These are phyloP conservation scores for Gypsophila paniculata DNA, from an alignment of 179 eudicot species.

Conservation along the genomic window DNA sequence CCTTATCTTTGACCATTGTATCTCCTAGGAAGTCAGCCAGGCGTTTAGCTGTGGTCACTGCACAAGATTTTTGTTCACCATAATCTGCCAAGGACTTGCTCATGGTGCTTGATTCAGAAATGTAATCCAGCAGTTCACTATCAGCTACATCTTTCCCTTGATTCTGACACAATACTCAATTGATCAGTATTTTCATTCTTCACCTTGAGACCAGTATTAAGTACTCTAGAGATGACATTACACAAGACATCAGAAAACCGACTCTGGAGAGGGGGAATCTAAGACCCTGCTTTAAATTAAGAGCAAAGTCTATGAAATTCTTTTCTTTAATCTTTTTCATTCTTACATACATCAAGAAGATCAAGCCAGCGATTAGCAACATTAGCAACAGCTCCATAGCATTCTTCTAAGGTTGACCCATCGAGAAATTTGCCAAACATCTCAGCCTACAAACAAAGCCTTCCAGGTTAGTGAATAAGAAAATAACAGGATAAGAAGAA, in stretches of 20 bases:
- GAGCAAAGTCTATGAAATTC: neutral
- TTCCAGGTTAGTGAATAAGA: conserved; percentile 7
- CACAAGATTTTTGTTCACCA: conserved; percentile 97
- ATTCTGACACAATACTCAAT: conserved; percentile 47
- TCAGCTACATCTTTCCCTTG: conserved; percentile 90
- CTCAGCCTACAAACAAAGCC: conserved; percentile 70
- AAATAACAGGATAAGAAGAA: neutral
- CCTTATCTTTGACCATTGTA: conserved; percentile 97
- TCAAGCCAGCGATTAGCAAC: conserved; percentile 99
- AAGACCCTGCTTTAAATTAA: conserved; percentile 4
- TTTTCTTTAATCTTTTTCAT: neutral
- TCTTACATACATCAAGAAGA: conserved; percentile 81
- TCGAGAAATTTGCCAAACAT: conserved; percentile 88
- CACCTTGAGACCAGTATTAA: neutral
- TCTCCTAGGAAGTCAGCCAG: conserved; percentile 97
- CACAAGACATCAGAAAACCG: neutral
- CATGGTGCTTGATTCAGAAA: conserved; percentile 99
- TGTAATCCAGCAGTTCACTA: conserved; percentile 89
- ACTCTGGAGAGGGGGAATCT: neutral
- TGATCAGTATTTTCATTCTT: conserved; percentile 18
- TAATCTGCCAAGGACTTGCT: conserved; percentile 96
- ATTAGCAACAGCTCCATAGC: conserved; percentile 87
- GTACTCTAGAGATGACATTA: neutral
- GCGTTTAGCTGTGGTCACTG: conserved; percentile 94
- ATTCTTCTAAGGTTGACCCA: conserved; percentile 90